Evolutionary conservation across 2,329 filamentous ascomycete genomes (phyloP).

Genomic region (Botrytis fabae): DNA sequence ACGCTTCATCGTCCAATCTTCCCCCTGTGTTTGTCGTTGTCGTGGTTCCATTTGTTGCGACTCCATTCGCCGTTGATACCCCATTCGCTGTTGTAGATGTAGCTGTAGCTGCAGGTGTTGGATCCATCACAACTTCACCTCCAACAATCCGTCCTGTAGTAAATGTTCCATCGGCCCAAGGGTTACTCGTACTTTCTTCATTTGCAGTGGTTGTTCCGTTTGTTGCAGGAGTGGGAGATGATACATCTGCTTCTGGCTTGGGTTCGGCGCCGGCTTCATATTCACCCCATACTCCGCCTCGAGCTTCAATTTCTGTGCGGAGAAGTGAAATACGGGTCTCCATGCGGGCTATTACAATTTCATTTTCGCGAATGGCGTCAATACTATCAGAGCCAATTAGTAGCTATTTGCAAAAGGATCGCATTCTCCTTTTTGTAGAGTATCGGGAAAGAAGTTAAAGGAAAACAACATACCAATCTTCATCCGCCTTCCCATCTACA

Average conservation of each 20-base stretch:
- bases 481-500: conserved; percentile 53
- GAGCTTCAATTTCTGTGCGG: conserved; percentile 58
- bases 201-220: conserved; percentile 32
- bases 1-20: conserved; percentile 58
- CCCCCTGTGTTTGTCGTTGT: conserved; percentile 43
- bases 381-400: conserved; percentile 59
- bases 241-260: conserved; percentile 35
- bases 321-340: conserved; percentile 64
- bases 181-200: conserved; percentile 32
- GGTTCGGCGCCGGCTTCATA: conserved; percentile 52
- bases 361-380: conserved; percentile 74
- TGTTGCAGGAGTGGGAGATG: background rate
- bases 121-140: conserved; percentile 51
- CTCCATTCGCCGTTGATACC: conserved; percentile 19
- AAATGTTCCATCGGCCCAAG: conserved; percentile 66
- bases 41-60: conserved; percentile 20
- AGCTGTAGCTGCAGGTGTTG: conserved; percentile 20
- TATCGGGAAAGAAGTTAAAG: background rate
- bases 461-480: conserved; percentile 54
- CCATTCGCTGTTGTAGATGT: conserved; percentile 2
- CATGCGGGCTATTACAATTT: conserved; percentile 67
- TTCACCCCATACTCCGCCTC: conserved; percentile 58
- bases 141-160: conserved; percentile 58
- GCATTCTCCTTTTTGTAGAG: conserved; percentile 69
- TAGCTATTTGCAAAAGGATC: conserved; percentile 65